Evolutionary conservation across 371 early-diverging fungal species (phyloP), one percentile per base, ranked within the genome.

Genomic region (Mortierella sp.): DNA sequence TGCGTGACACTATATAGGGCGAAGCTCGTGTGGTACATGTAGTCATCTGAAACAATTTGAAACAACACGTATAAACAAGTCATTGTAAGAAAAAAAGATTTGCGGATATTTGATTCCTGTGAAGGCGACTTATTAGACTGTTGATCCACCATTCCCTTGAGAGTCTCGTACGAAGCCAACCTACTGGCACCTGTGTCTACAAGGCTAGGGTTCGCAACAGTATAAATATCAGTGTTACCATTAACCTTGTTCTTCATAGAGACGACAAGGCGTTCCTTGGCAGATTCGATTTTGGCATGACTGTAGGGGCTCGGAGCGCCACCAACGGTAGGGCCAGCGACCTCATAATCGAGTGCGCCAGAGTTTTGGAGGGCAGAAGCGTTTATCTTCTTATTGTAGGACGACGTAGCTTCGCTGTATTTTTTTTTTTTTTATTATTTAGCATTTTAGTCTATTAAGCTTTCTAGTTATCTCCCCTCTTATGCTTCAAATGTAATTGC

Each of bases 311-410:
- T 45, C 2, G 63, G 41, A 15, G 65, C 58, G 11, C 78, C 78
- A 10, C 78, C 78, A 16, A 78, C 47, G 9, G 73, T 59, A 2
- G 69, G 73, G 40, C 57, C 70, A 15, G 78, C 78, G n/a, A 78
- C 59, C 50, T 55, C 47, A 24, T 65, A 69, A 15, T 58, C 43
- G 45, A 50, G 36, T 9, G 58, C 69, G 0, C 19, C 21, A 4
- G 67, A 84, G 65, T 84, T 84, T 62, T 86, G 85, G 85, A 87
- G 86, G 5, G 83, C 80, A 13, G 77, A 70, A 40, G 85, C 83
- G 21, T 79, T 65, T 0, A 86, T 71, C 28, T 85, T 76, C 13
- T 86, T 87, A 33, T 81, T 81, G 2, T 85, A 47, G 2, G 65
- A 65, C 15, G 74, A 67, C 3, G 67, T 67, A 1, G 62, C 33